phyloP scores from a whole-genome alignment of 805 yeast genomes.

The Candida coleopterorum region DNA sequence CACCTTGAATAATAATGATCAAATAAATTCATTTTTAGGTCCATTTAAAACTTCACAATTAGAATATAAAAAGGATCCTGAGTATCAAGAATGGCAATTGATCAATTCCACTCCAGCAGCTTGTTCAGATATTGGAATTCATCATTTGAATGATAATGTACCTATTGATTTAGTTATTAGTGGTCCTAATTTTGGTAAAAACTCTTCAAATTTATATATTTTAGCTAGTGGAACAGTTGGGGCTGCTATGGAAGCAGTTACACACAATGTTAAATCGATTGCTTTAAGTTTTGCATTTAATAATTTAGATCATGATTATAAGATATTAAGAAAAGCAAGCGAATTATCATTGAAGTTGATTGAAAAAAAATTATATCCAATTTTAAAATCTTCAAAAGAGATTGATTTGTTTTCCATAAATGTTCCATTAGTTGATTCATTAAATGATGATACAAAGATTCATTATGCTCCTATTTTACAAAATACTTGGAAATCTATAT shows the following conservation, averaged over 20 bases:
- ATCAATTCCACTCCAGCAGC: conserved; percentile 96
- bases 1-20: conserved; percentile 31
- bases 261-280: conserved; percentile 63
- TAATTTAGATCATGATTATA: conserved; percentile 43
- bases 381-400: conserved; percentile 24
- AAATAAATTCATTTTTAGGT: conserved; percentile 51
- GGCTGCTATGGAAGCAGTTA: conserved; percentile 91
- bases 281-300: conserved; percentile 87
- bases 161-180: conserved; percentile 83
- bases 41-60: conserved; percentile 56
- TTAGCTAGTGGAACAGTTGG: conserved; percentile 94
- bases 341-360: conserved; percentile 61
- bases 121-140: conserved; percentile 84
- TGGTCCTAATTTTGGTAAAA: conserved; percentile 96
- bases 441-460: conserved; percentile 56
- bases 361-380: conserved; percentile 47
- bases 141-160: conserved; percentile 55
- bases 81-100: conserved; percentile 75
- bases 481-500: conserved; percentile 75
- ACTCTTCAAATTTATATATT: conserved; percentile 82
- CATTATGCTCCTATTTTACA: conserved; percentile 74
- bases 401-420: conserved; percentile 80
- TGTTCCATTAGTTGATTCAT: conserved; percentile 62
- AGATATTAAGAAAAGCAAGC: conserved; percentile 60
- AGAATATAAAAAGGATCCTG: conserved; percentile 21